Evolutionary conservation across 805 yeast species (phyloP).

Genomic region (Suhomyces xylopsoci): DNA sequence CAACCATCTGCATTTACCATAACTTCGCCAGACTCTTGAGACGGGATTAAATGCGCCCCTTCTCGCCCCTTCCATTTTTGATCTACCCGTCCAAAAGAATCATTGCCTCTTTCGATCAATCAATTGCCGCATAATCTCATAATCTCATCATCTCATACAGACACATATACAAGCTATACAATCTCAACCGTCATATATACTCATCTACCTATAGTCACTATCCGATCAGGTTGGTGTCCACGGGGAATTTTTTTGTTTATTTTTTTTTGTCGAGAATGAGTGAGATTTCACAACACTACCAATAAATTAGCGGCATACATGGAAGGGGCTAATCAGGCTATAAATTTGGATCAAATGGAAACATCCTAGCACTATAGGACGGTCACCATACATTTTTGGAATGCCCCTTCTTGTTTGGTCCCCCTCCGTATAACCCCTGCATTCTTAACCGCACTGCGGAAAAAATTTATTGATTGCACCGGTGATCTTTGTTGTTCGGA

Average conservation of each 20-base stretch:
- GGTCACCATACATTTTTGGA: background rate
- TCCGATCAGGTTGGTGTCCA: background rate
- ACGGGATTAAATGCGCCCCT: background rate
- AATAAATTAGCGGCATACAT: background rate
- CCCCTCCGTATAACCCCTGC: background rate
- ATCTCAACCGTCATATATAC: background rate
- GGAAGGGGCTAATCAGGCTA: background rate
- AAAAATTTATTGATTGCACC: background rate
- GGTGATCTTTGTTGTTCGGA: background rate
- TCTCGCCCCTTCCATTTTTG: background rate
- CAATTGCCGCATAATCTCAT: no score
- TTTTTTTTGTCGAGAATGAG: constrained; percentile 1
- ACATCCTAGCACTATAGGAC: no score
- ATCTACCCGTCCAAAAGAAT: background rate
- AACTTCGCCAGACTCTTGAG: no score
- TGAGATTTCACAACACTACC: background rate
- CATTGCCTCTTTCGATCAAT: background rate
- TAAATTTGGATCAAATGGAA: no score
- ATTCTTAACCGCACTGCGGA: background rate
- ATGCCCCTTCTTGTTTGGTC: background rate
- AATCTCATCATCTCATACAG: background rate
- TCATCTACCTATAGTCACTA: background rate
- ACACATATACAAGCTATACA: no score
- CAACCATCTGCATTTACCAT: no score
- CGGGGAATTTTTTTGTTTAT: background rate